A percentile compares a stretch with the other conserved stretches of the same genome.
Evolutionary conservation across 495 filamentous ascomycete species (phyloP).

Genomic region (Bacidia gigantensis): DNA sequence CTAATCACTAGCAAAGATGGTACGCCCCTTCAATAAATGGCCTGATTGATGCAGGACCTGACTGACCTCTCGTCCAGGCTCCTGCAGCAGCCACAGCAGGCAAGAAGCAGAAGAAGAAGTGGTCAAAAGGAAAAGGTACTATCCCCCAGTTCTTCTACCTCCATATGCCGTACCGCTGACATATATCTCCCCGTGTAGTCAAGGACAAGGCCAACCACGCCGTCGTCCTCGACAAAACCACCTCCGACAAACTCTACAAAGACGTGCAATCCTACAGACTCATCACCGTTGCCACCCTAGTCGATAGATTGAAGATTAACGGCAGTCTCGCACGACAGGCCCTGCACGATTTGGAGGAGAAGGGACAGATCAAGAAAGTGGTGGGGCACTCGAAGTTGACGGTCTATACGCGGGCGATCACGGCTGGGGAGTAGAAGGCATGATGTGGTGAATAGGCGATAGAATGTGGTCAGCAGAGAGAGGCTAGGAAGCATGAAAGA

Average conservation of each 20-base stretch:
- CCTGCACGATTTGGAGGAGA: conserved; percentile 89
- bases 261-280: conserved; percentile 99
- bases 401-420: conserved; percentile 59
- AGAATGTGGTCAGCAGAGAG: too few relatives aligned
- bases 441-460: too few relatives aligned
- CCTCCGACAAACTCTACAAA: conserved; percentile 66
- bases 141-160: too few relatives aligned
- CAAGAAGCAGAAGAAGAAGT: conserved; percentile 99
- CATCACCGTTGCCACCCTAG: conserved; percentile 94
- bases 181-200: too few relatives aligned
- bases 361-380: conserved; percentile 96
- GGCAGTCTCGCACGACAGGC: conserved; percentile 84
- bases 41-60: neutral
- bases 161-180: too few relatives aligned
- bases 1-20: neutral
- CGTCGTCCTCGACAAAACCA: conserved; percentile 58
- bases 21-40: neutral
- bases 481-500: too few relatives aligned
- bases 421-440: conserved; percentile 22
- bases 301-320: conserved; percentile 99
- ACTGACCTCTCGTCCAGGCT: conserved; percentile 34
- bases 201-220: conserved; percentile 99
- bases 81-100: conserved; percentile 62
- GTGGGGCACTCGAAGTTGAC: conserved; percentile 91
- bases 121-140: conserved; percentile 98